phyloP scores from a whole-genome alignment of 805 yeast species.

The Metschnikowia sp. region DNA sequence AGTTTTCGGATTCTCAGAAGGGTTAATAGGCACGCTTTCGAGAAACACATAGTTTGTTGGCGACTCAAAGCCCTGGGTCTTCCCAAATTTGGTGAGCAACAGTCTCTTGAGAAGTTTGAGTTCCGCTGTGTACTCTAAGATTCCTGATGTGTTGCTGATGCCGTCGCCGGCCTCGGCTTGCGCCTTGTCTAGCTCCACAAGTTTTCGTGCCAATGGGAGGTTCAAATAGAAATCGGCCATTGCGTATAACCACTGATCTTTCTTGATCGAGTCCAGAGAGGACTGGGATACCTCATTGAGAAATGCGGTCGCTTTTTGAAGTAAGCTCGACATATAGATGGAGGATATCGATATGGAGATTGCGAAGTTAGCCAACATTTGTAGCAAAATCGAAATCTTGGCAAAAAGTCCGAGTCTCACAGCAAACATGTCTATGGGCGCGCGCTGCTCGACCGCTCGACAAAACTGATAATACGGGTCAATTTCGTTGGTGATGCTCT shows the following conservation, averaged over 20 bases:
- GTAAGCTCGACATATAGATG: constrained; percentile 36
- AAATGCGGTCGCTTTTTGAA: constrained; percentile 36
- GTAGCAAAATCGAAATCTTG: constrained; percentile 34
- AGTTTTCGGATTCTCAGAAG: not conserved
- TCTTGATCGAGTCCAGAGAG: constrained; percentile 14
- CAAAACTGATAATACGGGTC: constrained; percentile 9
- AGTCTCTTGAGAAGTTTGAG: constrained; percentile 47
- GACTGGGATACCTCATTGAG: constrained; percentile 34
- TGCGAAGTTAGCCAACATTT: constrained; percentile 34
- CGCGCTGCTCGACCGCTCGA: constrained; percentile 2
- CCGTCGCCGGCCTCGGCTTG: constrained; percentile 15
- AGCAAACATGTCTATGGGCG: constrained; percentile 10
- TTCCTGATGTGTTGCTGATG: constrained; percentile 17
- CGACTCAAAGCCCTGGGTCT: constrained; percentile 6
- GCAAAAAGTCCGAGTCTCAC: constrained; percentile 27
- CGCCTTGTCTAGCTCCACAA: constrained; percentile 22
- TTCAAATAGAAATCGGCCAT: constrained; percentile 41
- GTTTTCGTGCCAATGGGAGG: constrained; percentile 20
- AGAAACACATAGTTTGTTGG: constrained; percentile 24
- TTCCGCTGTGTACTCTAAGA: constrained; percentile 46
- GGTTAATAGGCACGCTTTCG: constrained; percentile 8
- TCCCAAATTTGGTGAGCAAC: constrained; percentile 11
- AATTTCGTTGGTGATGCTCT: not conserved
- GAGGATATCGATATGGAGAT: constrained; percentile 41
- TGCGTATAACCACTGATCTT: constrained; percentile 38